Evolutionary conservation across 176 grass and related monocot species (phyloP).

Genomic region (Triticum turgidum): DNA sequence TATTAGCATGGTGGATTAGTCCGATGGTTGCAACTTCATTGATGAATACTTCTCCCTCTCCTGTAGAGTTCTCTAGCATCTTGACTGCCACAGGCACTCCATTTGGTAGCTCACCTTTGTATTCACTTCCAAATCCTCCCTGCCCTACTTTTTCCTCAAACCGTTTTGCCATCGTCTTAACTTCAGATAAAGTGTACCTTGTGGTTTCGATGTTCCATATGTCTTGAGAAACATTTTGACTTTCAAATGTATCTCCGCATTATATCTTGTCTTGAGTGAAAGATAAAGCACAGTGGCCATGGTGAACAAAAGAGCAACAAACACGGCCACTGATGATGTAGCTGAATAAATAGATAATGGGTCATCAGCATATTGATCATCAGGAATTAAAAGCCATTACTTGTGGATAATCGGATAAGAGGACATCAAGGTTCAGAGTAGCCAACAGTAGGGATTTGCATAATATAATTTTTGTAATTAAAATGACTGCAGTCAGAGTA

Average conservation of each 20-base stretch:
- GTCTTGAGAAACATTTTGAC: not conserved
- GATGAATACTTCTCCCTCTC: not conserved
- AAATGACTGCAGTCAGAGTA: no score
- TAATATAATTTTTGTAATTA: no score
- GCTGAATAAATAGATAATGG: not conserved
- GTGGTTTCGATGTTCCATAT: not conserved
- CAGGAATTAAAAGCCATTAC: no score
- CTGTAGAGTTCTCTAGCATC: not conserved
- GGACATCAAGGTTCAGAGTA: no score
- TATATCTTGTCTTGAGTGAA: conserved; percentile 2
- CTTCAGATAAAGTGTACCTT: not conserved
- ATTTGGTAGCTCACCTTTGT: not conserved
- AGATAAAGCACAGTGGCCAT: not conserved
- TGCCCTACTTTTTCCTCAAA: not conserved
- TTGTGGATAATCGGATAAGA: no score
- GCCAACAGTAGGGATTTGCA: no score
- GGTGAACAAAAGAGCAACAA: not conserved
- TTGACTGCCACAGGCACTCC: not conserved
- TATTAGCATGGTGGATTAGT: not conserved
- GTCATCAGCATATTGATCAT: no score
- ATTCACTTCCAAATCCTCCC: not conserved
- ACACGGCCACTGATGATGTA: not conserved
- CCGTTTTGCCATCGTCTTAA: not conserved
- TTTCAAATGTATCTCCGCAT: not conserved
- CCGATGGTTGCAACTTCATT: not conserved